Conservation (phyloP, 2,329 filamentous ascomycete genomes). For the Sporothrix brasiliensis region DNA sequence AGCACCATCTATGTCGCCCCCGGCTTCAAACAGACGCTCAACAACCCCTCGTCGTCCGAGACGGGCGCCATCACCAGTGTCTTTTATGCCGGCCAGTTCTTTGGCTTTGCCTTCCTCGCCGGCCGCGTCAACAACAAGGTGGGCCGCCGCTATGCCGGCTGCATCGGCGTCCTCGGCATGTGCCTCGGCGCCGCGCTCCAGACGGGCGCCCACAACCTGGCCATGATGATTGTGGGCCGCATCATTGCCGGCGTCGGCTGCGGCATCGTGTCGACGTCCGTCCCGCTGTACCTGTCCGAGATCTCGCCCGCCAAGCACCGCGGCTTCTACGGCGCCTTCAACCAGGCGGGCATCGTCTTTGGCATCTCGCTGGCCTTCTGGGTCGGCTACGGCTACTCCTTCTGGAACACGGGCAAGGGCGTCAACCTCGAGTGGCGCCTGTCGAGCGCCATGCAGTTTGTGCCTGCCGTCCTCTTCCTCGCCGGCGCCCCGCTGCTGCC, state of each 20-base stretch:
- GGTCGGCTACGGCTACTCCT: slow-evolving; percentile 44
- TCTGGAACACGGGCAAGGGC: slow-evolving; percentile 43
- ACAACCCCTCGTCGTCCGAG: slow-evolving; percentile 34
- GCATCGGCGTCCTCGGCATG: slow-evolving; percentile 33
- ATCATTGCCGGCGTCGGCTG: slow-evolving; percentile 36
- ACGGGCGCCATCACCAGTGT: slow-evolving; percentile 37
- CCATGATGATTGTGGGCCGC: slow-evolving; percentile 37
- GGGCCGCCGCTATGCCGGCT: slow-evolving; percentile 36
- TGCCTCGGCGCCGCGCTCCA: slow-evolving; percentile 36
- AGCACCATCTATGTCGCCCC: slow-evolving; percentile 38
- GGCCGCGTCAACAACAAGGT: slow-evolving; percentile 34
- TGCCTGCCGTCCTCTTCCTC: slow-evolving; percentile 43
- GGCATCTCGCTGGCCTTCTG: slow-evolving; percentile 38
- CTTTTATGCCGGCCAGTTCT: slow-evolving; percentile 37
- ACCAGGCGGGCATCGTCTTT: slow-evolving; percentile 37
- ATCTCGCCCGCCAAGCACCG: slow-evolving; percentile 35
- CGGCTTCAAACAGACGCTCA: slow-evolving; percentile 36
- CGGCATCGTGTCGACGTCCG: slow-evolving; percentile 35
- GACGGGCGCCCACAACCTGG: slow-evolving; percentile 33
- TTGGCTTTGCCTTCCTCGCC: slow-evolving; percentile 36
- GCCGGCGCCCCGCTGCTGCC: slow-evolving; percentile 42
- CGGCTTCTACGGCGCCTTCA: slow-evolving; percentile 36
- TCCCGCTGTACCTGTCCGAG: slow-evolving; percentile 36
- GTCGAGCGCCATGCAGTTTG: slow-evolving; percentile 43
- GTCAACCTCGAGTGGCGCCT: slow-evolving; percentile 43